Base-by-base conservation (phyloP, 2,329 filamentous ascomycete genomes). In the Claviceps lovelessii region DNA sequence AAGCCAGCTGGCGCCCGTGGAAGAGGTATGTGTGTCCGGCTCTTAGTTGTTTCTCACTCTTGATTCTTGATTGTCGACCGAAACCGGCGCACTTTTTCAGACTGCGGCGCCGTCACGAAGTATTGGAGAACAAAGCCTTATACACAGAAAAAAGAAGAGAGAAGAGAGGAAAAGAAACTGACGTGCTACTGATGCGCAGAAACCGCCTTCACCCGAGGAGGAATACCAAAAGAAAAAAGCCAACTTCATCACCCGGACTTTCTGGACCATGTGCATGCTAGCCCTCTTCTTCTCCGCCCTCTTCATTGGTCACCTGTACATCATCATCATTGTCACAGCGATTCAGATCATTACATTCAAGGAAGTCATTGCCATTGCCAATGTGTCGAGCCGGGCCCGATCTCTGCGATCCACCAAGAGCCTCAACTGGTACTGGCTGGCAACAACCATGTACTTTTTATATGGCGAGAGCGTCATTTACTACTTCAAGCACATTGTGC, bases 391-490 rank as follows among this genome's bases (percentile, higher is more conserved):
- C 69, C 84, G 87, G 65, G 90, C 90, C 59, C 85, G 91, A 65
- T 89, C 91, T 67, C 77, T 98, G 58, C 86, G 86, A 56, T 95
- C 95, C 63, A 96, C 91, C 61, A 96, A 96, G 76, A 90, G 88
- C 61, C 76, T 98, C 63, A 97, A 97, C 72, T 98, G 93, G 93
- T 98, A 98, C 72, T 98, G 95, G 76, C 79, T 98, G 54, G 93
- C 90, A n/a, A 89, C 88, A 31, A 95, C 91, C 62, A 97, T 98
- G 91, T 98, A 98, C 76, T 98, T 95, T 64, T 77, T 98, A 52
- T 98, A 98, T 68, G 93, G 93, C 66, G 93, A 98, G 73, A 96
- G 89, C 64, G 91, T 98, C 66, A 95, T 98, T 65, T 98, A 98
- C 75, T 98, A 98, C 73, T 98, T 98, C 74, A 98, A 98, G 78